Conservation (phyloP, 768 basidiomycete species). For the Termitomyces sp. region DNA sequence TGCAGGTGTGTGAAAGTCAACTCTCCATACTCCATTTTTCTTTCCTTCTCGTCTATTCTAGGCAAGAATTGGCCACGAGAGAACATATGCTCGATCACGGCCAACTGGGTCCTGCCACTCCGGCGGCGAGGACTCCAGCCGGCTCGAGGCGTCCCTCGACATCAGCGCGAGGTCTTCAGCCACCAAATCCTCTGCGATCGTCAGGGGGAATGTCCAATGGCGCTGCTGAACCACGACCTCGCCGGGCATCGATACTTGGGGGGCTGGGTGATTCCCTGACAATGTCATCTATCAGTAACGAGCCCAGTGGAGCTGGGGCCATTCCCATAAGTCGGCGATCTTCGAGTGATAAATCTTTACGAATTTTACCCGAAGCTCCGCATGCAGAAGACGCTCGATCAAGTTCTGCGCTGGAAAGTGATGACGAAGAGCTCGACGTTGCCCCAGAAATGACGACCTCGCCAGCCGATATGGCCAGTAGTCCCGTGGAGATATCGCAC, state of each 20-base stretch:
- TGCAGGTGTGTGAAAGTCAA: conserved; percentile 52
- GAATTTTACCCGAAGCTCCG: conserved; percentile 12
- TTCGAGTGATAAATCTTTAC: conserved; percentile 11
- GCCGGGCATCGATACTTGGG: conserved; percentile 25
- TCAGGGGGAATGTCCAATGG: conserved; percentile 16
- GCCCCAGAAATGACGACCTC: neutral
- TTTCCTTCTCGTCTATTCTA: conserved; percentile 19
- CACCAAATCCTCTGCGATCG: conserved; percentile 17
- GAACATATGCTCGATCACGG: conserved; percentile 94
- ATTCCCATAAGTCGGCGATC: conserved; percentile 10
- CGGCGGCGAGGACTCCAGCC: conserved; percentile 42
- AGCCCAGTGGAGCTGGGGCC: conserved; percentile 5
- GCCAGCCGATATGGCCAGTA: conserved; percentile 1
- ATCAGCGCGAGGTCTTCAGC: conserved; percentile 17
- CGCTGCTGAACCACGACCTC: conserved; percentile 17
- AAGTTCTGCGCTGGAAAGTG: conserved; percentile 47
- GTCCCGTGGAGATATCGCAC: conserved; percentile 10
- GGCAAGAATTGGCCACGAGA: conserved; percentile 82
- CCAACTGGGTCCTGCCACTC: conserved; percentile 66
- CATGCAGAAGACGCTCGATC: conserved; percentile 28
- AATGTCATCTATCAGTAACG: conserved; percentile 32
- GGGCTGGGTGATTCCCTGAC: conserved; percentile 28
- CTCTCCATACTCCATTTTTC: no score
- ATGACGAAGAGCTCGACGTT: conserved; percentile 22
- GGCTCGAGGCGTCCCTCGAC: conserved; percentile 19